Evolutionary conservation across 73 alveolate genomes (phyloP), one percentile per base, ranked within the genome.

Genomic region (Diophrys sp.): DNA sequence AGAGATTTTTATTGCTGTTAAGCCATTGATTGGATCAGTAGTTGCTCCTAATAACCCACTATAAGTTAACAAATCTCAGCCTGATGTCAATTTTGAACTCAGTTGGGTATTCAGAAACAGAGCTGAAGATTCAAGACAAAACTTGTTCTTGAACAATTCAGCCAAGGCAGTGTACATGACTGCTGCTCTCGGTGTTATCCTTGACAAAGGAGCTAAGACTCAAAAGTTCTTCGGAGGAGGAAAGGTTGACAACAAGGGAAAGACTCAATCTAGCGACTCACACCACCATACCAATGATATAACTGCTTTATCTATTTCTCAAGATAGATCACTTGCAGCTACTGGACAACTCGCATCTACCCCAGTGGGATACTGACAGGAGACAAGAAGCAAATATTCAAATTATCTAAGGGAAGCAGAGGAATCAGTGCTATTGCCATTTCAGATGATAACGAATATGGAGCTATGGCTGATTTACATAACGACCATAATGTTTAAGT

Each of bases 31-130:
- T 29, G 96, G 96, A 1, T 94, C 95, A 68, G 67, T 26, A 11
- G 74, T 66, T 23, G 32, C 5, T 2, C 32, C 29, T 11, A 11
- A 2, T 11, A 66, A 81, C 78, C 96, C 62, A 44, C 62, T 92
- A 11, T 71, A 71, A 27, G 73, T 82, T 25, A 80, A 86, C 75
- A 72, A 87, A 23, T 66, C 91, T 26, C 78, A 96, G 24, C 99
- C 99, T 14, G 91, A 91, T 76, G 94, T 91, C 18, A 80, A 82
- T 44, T 82, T 91, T 71, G 86, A 82, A 62, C 84, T 95, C 68
- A 98, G 94, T 78, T 96, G 92, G 81, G 98, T 89, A 26, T 95
- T 95, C 84, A 98, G 99, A 67, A 94, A 96, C 94, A 92, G 98
- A 88, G 85, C 95, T 75, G 97, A 93, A 74, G 98, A 96, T 77